Base-by-base conservation (phyloP, 2,329 filamentous ascomycete genomes). In the Fusarium sp. region DNA sequence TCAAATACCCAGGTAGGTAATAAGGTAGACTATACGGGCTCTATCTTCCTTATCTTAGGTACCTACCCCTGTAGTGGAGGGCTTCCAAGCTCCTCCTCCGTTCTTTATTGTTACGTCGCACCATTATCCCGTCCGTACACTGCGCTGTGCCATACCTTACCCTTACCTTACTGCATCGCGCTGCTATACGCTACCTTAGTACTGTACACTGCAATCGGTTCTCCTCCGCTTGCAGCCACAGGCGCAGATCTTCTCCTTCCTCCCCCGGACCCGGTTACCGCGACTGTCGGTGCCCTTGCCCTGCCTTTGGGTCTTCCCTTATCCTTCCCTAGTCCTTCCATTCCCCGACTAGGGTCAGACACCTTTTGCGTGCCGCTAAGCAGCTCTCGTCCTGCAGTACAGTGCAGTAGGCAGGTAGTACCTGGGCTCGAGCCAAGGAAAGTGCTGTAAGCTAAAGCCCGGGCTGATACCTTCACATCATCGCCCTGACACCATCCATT, bases 401-500 rank as follows among this genome's bases (percentile, higher is more conserved):
- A 58, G 44, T 60, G 32, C 59, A 51, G 62, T 49, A 65, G 62
- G 61, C 59, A 64, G 44, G 44, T 49, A 41, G 38, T 72, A 65
- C 62, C 62, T 72, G 49, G 49, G 49, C 49, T 52, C 30, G 55
- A 48, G 61, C 38, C 55, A 67, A 67, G 49, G 27, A 47, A 64
- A 38, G 51, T 58, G 34, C 44, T 55, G 32, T 52, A 54, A 73
- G 72, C 70, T 70, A 71, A 74, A 71, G 62, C 64, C 63, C 55
- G 40, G 62, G 40, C 61, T 62, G 65, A 68, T 65, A 58, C 63
- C 62, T 69, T 68, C 67, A 64, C 63, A 43, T 70, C 70, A 69
- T 67, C 47, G 65, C 60, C 62, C 68, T 69, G 70, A 69, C 64
- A 69, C 70, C 73, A 70, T 73, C 63, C 70, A 74, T 73, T 67